Conservation (phyloP, 2,329 filamentous ascomycete species). For the Colletotrichum horii region DNA sequence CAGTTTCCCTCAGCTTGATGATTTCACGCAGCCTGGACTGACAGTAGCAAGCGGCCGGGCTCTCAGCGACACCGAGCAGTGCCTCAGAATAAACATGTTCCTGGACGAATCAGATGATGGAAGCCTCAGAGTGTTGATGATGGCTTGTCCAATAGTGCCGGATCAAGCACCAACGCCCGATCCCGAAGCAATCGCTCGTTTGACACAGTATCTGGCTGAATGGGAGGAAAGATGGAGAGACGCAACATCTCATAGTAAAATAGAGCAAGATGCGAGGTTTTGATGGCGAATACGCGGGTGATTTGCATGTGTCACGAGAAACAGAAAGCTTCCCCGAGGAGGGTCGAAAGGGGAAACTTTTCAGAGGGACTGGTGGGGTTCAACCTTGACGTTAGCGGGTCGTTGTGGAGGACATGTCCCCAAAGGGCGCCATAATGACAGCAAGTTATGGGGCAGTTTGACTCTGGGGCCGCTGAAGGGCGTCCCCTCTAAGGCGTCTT, state of each 20-base stretch:
- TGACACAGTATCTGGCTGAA: background rate
- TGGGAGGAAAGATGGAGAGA: background rate
- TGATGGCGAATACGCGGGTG: background rate
- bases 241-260: background rate
- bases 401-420: background rate
- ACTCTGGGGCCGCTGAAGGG: background rate
- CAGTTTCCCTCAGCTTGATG: background rate
- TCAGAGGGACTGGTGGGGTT: background rate
- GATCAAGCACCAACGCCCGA: background rate
- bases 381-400: background rate
- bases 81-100: background rate
- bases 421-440: background rate
- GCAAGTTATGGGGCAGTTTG: background rate
- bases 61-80: background rate
- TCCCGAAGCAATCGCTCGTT: accelerated
- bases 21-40: background rate
- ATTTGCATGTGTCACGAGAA: background rate
- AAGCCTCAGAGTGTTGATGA: background rate
- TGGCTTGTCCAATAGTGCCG: background rate
- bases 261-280: background rate
- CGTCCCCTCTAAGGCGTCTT: background rate
- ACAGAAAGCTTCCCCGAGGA: background rate
- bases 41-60: background rate
- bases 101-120: background rate
- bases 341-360: background rate